phyloP scores from a whole-genome alignment of 2,329 filamentous ascomycete species.

The Aspergillus sojae region DNA sequence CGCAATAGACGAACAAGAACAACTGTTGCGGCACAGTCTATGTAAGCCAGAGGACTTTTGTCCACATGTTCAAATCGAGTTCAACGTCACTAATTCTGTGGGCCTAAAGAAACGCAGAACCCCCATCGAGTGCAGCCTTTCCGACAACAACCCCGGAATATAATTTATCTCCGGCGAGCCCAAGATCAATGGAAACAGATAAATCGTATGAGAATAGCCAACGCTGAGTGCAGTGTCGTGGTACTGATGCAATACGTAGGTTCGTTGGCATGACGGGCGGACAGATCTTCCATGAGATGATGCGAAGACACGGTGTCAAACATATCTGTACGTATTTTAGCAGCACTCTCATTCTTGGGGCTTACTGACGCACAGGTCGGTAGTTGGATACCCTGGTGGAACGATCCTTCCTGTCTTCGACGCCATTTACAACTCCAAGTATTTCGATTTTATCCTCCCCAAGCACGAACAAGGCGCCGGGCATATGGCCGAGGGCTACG shows the following conservation, averaged over 20 bases:
- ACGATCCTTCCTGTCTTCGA: constrained; percentile 95
- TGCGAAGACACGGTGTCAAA: constrained; percentile 81
- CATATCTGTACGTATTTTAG: constrained; percentile 67
- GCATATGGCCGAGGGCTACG: constrained; percentile 97
- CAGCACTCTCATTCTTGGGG: constrained; percentile 91
- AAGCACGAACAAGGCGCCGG: constrained; percentile 94
- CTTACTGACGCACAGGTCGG: constrained; percentile 34
- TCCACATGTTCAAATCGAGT: not conserved
- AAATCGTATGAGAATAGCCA: not conserved
- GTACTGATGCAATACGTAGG: constrained; percentile 38
- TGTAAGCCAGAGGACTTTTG: not conserved
- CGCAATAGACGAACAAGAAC: not conserved
- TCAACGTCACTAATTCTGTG: not conserved
- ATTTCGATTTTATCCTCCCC: constrained; percentile 91
- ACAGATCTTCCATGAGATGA: constrained; percentile 95
- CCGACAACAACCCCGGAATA: fast-evolving
- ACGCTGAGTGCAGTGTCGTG: fast-evolving
- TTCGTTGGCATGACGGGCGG: constrained; percentile 89
- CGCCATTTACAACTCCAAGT: constrained; percentile 90
- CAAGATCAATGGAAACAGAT: not conserved
- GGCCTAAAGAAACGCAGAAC: not conserved
- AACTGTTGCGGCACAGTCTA: not conserved
- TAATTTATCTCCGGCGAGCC: not conserved
- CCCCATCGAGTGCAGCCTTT: fast-evolving
- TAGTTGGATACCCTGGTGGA: constrained; percentile 84